phyloP scores from a whole-genome alignment of 1,284 basidiomycete genomes.

The Irpex sp. region DNA sequence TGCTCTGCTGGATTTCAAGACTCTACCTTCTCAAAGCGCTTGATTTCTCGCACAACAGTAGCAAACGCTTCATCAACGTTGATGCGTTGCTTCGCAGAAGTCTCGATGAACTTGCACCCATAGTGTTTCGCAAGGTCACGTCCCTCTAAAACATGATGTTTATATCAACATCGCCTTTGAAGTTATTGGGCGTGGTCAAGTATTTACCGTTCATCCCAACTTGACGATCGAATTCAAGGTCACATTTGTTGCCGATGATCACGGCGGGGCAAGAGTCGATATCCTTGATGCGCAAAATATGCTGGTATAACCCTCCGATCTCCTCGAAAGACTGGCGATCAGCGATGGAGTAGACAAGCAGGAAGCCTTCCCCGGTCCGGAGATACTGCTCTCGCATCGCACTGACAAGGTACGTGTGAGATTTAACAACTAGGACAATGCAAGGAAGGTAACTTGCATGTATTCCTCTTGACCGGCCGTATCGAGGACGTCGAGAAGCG shows the following conservation, averaged over 20 bases:
- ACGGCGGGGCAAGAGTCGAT: conserved; percentile 97
- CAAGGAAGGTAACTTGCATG: conserved; percentile 55
- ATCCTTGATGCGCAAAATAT: conserved; percentile 96
- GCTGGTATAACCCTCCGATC: conserved; percentile 97
- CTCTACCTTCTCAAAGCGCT: conserved; percentile 89
- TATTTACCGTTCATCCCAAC: conserved; percentile 90
- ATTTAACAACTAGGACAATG: not conserved
- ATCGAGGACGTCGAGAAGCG: conserved; percentile 95
- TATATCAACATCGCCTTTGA: not conserved
- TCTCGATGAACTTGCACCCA: conserved; percentile 97
- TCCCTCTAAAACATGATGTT: conserved; percentile 66
- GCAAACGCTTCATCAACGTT: conserved; percentile 99
- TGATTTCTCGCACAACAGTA: conserved; percentile 94
- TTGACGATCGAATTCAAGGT: conserved; percentile 96
- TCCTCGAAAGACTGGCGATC: conserved; percentile 97
- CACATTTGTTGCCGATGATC: conserved; percentile 98
- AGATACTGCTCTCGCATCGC: conserved; percentile 99
- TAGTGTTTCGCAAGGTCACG: conserved; percentile 96
- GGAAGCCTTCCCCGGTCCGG: conserved; percentile 97
- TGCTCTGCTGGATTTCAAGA: not conserved
- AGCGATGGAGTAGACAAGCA: conserved; percentile 98
- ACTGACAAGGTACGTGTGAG: conserved; percentile 37
- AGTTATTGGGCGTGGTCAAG: not conserved
- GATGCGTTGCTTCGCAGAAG: conserved; percentile 96
- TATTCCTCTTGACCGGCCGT: conserved; percentile 99